A percentile compares a stretch with the other conserved stretches of the same genome.
Conservation (phyloP, 2,329 filamentous ascomycete genomes). For the Xylariomycetidae sp. region DNA sequence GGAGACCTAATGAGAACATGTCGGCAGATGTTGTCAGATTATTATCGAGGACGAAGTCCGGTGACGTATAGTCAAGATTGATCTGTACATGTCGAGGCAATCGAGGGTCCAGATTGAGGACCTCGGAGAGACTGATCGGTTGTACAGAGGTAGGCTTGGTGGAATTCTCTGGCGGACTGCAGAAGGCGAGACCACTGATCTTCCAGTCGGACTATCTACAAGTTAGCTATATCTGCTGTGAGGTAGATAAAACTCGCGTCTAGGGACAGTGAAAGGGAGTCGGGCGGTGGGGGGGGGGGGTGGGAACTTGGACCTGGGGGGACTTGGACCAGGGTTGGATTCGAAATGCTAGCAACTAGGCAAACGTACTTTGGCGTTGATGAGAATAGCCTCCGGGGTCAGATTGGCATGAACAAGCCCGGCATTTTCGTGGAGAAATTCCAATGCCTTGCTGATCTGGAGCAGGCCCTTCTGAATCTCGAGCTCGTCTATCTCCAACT, state of each 20-base stretch:
- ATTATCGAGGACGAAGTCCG: slow-evolving; percentile 89
- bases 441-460: slow-evolving; percentile 88
- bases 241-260: too few species aligned
- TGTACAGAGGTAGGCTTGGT: slow-evolving; percentile 70
- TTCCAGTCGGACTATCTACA: slow-evolving; percentile 83
- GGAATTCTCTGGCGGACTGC: slow-evolving; percentile 72
- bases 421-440: slow-evolving; percentile 93
- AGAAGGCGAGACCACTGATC: slow-evolving; percentile 89
- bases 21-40: slow-evolving; percentile 81
- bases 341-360: too few species aligned
- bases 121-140: slow-evolving; percentile 77
- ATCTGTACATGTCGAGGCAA: slow-evolving; percentile 80
- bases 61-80: slow-evolving; percentile 88
- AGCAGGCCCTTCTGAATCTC: slow-evolving; percentile 96
- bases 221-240: slow-evolving; percentile 23
- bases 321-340: too few species aligned
- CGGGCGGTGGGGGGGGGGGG: too few species aligned
- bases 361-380: slow-evolving; percentile 77
- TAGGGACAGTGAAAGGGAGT: too few species aligned
- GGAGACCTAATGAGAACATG: slow-evolving; percentile 86
- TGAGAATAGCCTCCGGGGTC: slow-evolving; percentile 86
- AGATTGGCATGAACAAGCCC: slow-evolving; percentile 91
- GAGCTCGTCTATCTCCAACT: slow-evolving; percentile 91
- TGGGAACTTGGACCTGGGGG: too few species aligned
- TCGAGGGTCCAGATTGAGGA: slow-evolving; percentile 78